Percentiles rank a stretch among this genome's conserved stretches.
phyloP scores from a whole-genome alignment of 164 flowering plant species.

The Tinospora cordifolia region DNA sequence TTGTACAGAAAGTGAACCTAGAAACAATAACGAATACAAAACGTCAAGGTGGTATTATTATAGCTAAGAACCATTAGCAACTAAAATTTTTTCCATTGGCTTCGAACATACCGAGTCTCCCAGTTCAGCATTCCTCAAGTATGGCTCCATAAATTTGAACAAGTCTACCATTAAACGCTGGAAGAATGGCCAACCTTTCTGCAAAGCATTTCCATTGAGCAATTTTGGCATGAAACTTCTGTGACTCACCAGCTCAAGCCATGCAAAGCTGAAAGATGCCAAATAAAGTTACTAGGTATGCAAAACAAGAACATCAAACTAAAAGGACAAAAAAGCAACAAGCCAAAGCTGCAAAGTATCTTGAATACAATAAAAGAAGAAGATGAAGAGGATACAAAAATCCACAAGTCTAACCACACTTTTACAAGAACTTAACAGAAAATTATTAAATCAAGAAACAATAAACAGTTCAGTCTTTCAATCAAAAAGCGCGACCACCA shows the following conservation, averaged over 20 bases:
- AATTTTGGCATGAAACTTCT: slow-evolving; percentile 94
- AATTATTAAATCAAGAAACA: too few species aligned
- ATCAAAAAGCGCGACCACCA: too few species aligned
- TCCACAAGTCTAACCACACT: too few species aligned
- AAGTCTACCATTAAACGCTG: slow-evolving; percentile 81
- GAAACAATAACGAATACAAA: slow-evolving; percentile 6
- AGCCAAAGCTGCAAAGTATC: neutral
- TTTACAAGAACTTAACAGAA: too few species aligned
- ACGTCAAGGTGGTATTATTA: neutral
- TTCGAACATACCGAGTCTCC: slow-evolving; percentile 55
- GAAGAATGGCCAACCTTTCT: slow-evolving; percentile 84
- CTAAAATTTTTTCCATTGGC: neutral
- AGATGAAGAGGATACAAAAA: too few species aligned
- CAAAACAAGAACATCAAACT: slow-evolving; percentile 1
- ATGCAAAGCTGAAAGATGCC: slow-evolving; percentile 67
- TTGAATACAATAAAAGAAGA: too few species aligned
- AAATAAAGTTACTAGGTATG: slow-evolving; percentile 10
- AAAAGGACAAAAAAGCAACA: neutral
- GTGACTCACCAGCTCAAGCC: slow-evolving; percentile 96
- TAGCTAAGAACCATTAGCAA: neutral
- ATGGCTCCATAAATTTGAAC: slow-evolving; percentile 94
- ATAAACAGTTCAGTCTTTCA: too few species aligned
- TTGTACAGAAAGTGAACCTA: slow-evolving; percentile 85
- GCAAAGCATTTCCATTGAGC: slow-evolving; percentile 53
- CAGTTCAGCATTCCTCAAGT: slow-evolving; percentile 79